These are phyloP conservation scores for Saturnispora hagleri DNA, from an alignment of 805 yeast genomes.

Conservation along the genomic window DNA sequence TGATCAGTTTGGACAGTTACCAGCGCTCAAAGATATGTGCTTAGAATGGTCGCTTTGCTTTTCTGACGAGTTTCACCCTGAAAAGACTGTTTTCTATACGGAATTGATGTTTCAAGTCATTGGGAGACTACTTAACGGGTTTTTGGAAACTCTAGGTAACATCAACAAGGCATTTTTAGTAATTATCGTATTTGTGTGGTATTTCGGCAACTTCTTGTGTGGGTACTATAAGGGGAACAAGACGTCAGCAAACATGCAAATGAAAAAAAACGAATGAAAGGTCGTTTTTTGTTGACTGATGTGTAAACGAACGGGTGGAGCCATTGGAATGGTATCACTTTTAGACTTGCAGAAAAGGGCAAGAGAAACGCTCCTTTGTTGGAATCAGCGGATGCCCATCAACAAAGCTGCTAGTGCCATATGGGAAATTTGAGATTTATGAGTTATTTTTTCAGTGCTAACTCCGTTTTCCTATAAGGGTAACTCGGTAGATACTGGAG, in stretches of 20 bases:
- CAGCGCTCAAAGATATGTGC: conserved; percentile 52
- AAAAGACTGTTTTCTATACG: conserved; percentile 40
- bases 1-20: conserved; percentile 42
- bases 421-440: neutral
- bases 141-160: conserved; percentile 59
- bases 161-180: conserved; percentile 42
- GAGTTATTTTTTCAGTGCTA: neutral
- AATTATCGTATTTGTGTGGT: conserved; percentile 31
- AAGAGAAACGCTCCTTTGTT: neutral
- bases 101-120: conserved; percentile 52
- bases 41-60: conserved; percentile 57
- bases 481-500: neutral
- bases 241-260: conserved; percentile 13
- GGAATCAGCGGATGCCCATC: neutral
- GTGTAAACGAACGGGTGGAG: neutral
- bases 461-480: neutral
- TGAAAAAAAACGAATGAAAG: conserved; percentile 10
- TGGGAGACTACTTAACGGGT: conserved; percentile 51
- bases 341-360: neutral
- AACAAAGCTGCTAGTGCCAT: neutral
- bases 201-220: conserved; percentile 52
- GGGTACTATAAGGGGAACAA: conserved; percentile 48
- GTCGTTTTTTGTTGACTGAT: neutral
- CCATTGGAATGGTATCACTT: neutral
- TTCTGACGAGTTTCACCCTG: conserved; percentile 41